Base-by-base conservation (phyloP, 2,329 filamentous ascomycete genomes). In the Botrytis hyacinthi region DNA sequence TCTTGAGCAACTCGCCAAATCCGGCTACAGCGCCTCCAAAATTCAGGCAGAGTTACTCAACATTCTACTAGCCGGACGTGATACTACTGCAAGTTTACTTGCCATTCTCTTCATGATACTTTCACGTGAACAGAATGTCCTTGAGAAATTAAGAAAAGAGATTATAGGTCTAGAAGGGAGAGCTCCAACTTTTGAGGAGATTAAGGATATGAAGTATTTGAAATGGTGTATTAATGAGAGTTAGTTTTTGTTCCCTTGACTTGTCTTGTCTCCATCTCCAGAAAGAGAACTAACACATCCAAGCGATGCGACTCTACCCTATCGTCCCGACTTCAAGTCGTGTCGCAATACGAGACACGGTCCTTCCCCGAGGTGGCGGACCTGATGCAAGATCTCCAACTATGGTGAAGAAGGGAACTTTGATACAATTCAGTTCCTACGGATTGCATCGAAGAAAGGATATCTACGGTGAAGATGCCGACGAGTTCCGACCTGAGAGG, bases 391-490 rank as follows among this genome's bases (percentile, higher is more conserved):
- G 73, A 60, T 74, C 74, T 6, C 80, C 81, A 0, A 75, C 82
- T 10, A 80, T 82, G 29, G 74, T 83, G 8, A 74, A 74, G 10
- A 79, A 79, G 60, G 81, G 81, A 2, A 35, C 46, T 14, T 1
- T 71, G 68, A 22, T 68, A 70, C 72, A 44, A 77, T 65, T 71
- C 78, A 78, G 73, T 60, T 66, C 74, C 46, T 81, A 79, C 67
- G 74, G 74, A 3, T 78, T 84, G 75, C 82, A 83, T 60, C 77
- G 80, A 46, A 78, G 81, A 26, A 79, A 78, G 8, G 88, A 90
- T 73, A 84, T 94, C 42, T 95, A 92, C 78, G 92, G 92, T 4
- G 79, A 84, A 0, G 89, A 94, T 74, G 83, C 51, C 83, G 75
- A 79, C 6, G 78, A 79, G 71, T 79, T 77, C 63, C 73, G 71